These are phyloP conservation scores for Taphrina deformans DNA, from an alignment of 1,139 yeast genomes.

Conservation along the genomic window DNA sequence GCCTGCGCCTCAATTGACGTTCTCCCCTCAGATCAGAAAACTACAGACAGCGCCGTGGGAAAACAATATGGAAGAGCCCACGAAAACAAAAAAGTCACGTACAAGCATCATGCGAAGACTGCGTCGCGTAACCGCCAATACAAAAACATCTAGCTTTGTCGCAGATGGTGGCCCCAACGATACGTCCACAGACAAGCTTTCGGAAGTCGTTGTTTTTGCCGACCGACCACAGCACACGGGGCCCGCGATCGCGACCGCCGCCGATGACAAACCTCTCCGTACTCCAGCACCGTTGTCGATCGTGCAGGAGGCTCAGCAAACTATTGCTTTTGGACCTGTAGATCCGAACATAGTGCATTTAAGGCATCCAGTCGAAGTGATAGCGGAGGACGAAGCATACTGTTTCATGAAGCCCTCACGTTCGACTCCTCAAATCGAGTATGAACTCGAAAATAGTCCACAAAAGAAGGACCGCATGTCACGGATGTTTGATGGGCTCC, in stretches of 20 bases:
- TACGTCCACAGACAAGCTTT: not conserved
- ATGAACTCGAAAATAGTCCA: not conserved
- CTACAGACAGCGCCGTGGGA: slow-evolving; percentile 19
- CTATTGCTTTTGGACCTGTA: slow-evolving; percentile 12
- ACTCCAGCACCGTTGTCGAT: not conserved
- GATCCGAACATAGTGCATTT: slow-evolving; percentile 15
- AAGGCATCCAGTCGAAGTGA: not conserved
- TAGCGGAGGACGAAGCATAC: not conserved
- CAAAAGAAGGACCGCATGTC: slow-evolving; percentile 16
- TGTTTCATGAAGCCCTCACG: slow-evolving; percentile 7
- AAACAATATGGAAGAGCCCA: not conserved
- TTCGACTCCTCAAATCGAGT: slow-evolving; percentile 17
- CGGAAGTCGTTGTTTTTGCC: not conserved
- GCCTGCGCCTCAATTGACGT: not conserved
- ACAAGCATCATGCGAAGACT: not conserved
- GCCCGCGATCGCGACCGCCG: not conserved
- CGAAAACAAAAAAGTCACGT: not conserved
- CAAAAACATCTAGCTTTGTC: not conserved
- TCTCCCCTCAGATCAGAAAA: slow-evolving; percentile 3
- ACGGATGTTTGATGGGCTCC: slow-evolving; percentile 20
- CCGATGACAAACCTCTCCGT: not conserved
- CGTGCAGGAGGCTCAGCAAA: not conserved
- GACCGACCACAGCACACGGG: not conserved
- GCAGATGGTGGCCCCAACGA: not conserved
- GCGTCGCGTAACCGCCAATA: not conserved